phyloP scores from a whole-genome alignment of 305 asterid species.

The Andrographis paniculata region DNA sequence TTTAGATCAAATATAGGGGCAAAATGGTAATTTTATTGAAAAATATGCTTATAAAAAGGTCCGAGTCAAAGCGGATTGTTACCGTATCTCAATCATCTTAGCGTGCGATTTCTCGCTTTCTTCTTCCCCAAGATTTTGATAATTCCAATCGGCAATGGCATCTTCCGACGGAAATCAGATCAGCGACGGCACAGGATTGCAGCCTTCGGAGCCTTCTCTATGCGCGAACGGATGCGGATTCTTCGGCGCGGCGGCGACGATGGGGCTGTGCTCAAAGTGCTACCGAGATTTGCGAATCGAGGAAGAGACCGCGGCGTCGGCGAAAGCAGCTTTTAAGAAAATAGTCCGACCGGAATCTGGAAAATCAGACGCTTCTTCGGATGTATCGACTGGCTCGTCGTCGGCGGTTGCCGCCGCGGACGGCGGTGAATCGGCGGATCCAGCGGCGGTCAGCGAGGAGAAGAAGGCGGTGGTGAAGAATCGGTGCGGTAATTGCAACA shows the following conservation, averaged over 20 bases:
- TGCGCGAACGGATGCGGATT: slow-evolving; percentile 49
- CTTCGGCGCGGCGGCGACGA: slow-evolving; percentile 44
- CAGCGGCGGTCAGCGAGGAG: background rate
- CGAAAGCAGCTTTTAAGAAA: slow-evolving; percentile 31
- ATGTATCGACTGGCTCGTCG: too few relatives aligned
- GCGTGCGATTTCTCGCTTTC: slow-evolving; percentile 6
- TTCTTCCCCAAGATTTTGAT: background rate
- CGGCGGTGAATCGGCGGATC: background rate
- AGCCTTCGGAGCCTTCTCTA: slow-evolving; percentile 29
- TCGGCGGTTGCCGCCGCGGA: slow-evolving; percentile 6
- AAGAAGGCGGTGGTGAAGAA: slow-evolving; percentile 11
- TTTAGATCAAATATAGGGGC: background rate
- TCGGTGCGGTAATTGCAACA: slow-evolving; percentile 16
- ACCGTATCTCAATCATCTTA: background rate
- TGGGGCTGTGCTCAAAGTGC: slow-evolving; percentile 42
- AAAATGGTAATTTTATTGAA: background rate
- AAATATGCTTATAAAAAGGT: background rate
- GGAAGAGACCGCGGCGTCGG: slow-evolving; percentile 26
- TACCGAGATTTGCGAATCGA: slow-evolving; percentile 23
- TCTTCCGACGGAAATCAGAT: slow-evolving; percentile 33
- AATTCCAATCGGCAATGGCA: slow-evolving; percentile 20
- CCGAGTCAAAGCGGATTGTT: background rate
- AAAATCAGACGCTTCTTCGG: background rate
- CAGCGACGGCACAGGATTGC: slow-evolving; percentile 29
- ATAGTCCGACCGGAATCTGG: slow-evolving; percentile 9